These are phyloP conservation scores for Cyclotella baltica DNA, from an alignment of 108 stramenopile species.

Conservation along the genomic window DNA sequence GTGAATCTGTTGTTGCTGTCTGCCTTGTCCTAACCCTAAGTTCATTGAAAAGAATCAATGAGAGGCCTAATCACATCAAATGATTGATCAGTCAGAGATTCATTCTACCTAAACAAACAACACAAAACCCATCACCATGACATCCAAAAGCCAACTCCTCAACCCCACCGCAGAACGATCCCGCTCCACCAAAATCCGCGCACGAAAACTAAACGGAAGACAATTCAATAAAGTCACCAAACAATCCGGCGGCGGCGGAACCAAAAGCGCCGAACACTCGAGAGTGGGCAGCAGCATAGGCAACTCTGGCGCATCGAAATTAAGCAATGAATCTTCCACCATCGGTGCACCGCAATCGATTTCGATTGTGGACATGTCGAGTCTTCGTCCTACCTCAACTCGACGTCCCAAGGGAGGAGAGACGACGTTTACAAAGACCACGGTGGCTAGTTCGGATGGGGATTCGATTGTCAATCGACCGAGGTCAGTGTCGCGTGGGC, in stretches of 20 bases:
- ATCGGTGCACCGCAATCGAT: no score
- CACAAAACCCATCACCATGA: no score
- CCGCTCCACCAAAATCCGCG: background rate
- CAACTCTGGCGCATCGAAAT: no score
- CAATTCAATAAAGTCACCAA: slow-evolving; percentile 3
- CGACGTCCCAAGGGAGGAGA: background rate
- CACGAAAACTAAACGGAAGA: background rate
- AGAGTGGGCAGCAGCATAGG: no score
- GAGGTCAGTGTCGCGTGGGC: background rate
- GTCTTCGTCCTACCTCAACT: background rate
- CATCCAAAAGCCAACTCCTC: background rate
- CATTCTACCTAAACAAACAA: no score
- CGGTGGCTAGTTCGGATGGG: background rate
- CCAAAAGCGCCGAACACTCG: background rate
- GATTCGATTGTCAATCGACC: background rate
- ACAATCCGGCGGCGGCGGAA: background rate
- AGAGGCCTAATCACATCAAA: no score
- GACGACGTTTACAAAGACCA: background rate
- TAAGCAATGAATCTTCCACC: no score
- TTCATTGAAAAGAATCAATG: no score
- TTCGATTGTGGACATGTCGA: slow-evolving; percentile 9
- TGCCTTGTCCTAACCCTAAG: no score
- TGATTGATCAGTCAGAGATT: no score
- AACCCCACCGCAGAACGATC: background rate
- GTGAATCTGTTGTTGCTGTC: no score